These are phyloP conservation scores for Xylaria sp. DNA, from an alignment of 2,329 filamentous ascomycete genomes.

Conservation along the genomic window DNA sequence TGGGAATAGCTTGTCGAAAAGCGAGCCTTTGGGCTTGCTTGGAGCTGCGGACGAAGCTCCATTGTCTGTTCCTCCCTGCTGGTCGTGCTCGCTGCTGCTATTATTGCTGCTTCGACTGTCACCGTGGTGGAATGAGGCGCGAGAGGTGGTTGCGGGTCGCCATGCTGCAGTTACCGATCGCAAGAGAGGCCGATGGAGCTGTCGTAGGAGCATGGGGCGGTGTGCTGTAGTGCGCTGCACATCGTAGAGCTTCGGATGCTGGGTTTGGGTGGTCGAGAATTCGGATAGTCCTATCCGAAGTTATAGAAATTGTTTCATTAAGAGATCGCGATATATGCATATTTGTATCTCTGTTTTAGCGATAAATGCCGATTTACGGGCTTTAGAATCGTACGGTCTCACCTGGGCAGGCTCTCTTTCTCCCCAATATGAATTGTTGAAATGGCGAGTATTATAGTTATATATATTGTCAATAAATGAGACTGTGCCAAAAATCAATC, in stretches of 20 bases:
- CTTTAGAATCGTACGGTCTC: neutral
- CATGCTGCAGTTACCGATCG: constrained; percentile 42
- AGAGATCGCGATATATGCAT: neutral
- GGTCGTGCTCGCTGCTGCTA: neutral
- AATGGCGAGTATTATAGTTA: too few relatives aligned
- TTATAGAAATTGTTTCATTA: constrained; percentile 4
- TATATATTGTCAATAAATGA: too few relatives aligned
- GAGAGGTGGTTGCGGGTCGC: constrained; percentile 27
- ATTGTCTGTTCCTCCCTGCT: neutral
- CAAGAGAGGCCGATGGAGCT: constrained; percentile 41
- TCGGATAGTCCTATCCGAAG: neutral
- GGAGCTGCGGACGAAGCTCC: neutral
- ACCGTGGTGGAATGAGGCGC: constrained; percentile 27
- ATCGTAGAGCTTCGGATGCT: constrained; percentile 33
- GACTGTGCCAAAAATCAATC: too few relatives aligned
- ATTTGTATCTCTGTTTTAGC: neutral
- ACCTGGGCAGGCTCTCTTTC: too few relatives aligned
- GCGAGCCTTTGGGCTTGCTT: constrained; percentile 31
- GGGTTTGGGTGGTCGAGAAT: constrained; percentile 3
- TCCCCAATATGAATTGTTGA: too few relatives aligned
- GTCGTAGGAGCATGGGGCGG: constrained; percentile 44
- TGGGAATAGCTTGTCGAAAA: constrained; percentile 60
- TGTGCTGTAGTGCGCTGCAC: constrained; percentile 35
- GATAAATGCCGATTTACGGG: neutral
- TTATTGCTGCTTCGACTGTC: constrained; percentile 22